Evolutionary conservation across 2,329 filamentous ascomycete genomes (phyloP), one percentile per base, ranked within the genome.

Genomic region (Rachicladosporium sp.): DNA sequence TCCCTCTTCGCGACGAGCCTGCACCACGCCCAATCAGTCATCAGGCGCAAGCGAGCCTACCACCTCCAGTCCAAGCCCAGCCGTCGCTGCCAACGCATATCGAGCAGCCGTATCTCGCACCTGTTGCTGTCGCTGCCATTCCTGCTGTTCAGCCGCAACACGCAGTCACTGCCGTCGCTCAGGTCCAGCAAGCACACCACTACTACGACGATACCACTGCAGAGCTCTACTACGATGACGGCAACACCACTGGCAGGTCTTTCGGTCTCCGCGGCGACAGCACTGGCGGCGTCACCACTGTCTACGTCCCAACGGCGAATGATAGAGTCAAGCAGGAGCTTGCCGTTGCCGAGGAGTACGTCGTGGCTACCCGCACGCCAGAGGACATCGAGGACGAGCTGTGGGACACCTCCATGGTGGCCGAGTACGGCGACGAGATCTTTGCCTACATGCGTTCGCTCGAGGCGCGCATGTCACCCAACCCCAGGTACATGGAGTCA

Each of bases 341-440:
- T 31, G 78, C 81, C 33, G 65, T 69, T 36, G 78, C 79, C 2
- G 79, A 73, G 52, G 56, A 70, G 5, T 70, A 79, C 44, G 83
- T 93, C 10, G 76, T 85, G 49, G 63, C 66, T 27, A 77, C 73
- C 21, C 72, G 75, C 19, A 78, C 76, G 1, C 60, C 66, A 4
- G 83, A 91, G 42, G 87, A 94, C 42, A 68, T 87, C 33, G 83
- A 93, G 46, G 89, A 95, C 48, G 89, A 96, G 57, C 69, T 74
- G 38, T 93, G 82, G 78, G 91, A 96, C 57, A 86, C 89, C 29
- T 94, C 84, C 58, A 96, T 98, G 91, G 91, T 96, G 37, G 83
- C 88, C 8, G 89, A 96, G 58, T 98, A 98, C 55, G 82, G 82
- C 35, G 86, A 94, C 10, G 91, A 98, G 54, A 96, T 98, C 51